Evolutionary conservation across 2,329 filamentous ascomycete species (phyloP), one percentile per base, ranked within the genome.

Genomic region (Penicillium sclerotiorum): DNA sequence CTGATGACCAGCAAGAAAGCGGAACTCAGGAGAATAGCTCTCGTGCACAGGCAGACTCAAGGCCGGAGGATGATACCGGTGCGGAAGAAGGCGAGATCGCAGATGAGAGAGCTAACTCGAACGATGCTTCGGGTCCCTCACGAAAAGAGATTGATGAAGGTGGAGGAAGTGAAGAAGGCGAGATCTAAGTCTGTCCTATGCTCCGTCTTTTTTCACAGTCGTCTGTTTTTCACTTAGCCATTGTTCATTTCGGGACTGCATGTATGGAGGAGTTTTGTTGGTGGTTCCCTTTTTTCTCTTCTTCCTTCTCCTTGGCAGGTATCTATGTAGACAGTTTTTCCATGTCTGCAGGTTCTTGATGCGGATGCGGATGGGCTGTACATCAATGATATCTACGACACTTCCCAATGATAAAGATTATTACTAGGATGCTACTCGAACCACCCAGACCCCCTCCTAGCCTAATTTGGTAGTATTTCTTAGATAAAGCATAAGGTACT

Each of bases 111-210:
- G 47, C 33, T 36, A 37, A 50, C 12, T 49, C 50, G 13, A 52
- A 52, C 22, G 38, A 41, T 27, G 28, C 50, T 4, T 27, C 40
- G 36, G 47, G 44, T 15, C 30, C 47, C 53, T 21, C 37, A 37
- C 23, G 53, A 58, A 47, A 45, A 52, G 38, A 17, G 40, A 46
- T 59, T 12, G 65, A 64, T 17, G 69, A 71, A 35, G 70, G 64
- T 6, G 70, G 64, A 22, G 71, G 73, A 4, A 75, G 73, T 45
- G 73, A 75, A 54, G 73, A 75, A 47, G 73, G 73, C 12, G 73
- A 75, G 52, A 59, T 74, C 28, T 74, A 55, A 53, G 41, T 13
- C 6, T 28, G 20, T 27, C 5, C 9, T 21, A 22, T 27, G 11
- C 4, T 22, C 23, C 11, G 8, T 28, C 15, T 28, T 28, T n/a